Percentiles rank a stretch among this genome's conserved stretches.
Evolutionary conservation across 169 alveolate species (phyloP).

Genomic region (Plasmodium vivax): DNA sequence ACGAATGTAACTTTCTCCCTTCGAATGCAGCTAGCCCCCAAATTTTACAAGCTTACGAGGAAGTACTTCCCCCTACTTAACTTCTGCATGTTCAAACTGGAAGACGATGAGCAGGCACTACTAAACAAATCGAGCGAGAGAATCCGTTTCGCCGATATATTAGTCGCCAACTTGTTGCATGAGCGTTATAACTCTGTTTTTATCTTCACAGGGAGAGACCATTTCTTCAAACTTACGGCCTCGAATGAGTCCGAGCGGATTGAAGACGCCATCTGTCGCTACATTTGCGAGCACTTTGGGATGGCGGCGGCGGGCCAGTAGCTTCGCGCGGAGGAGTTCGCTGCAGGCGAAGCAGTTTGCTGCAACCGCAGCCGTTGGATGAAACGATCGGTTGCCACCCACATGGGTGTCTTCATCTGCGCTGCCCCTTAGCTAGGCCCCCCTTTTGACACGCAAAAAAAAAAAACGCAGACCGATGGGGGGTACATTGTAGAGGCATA

Average conservation of each 20-base stretch:
- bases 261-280: conserved; percentile 16
- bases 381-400: not conserved
- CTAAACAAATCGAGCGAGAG: conserved; percentile 16
- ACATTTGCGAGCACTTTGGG: conserved; percentile 14
- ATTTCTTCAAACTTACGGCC: conserved; percentile 1
- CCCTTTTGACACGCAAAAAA: not conserved
- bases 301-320: not conserved
- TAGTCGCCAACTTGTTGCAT: conserved; percentile 32
- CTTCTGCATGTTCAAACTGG: conserved; percentile 40
- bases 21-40: conserved; percentile 27
- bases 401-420: not conserved
- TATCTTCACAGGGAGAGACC: not conserved
- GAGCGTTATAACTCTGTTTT: conserved; percentile 14
- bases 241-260: not conserved
- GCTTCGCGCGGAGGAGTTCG: not conserved
- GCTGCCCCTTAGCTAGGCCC: not conserved
- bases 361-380: not conserved
- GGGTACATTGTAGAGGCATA: too few species aligned
- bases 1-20: not conserved
- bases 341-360: not conserved
- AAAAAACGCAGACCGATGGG: not conserved
- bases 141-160: conserved; percentile 18
- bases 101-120: conserved; percentile 9
- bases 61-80: conserved; percentile 19
- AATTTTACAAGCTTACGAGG: conserved; percentile 17